Conservation (phyloP, 495 filamentous ascomycete genomes). For the Sporormia fimetaria region DNA sequence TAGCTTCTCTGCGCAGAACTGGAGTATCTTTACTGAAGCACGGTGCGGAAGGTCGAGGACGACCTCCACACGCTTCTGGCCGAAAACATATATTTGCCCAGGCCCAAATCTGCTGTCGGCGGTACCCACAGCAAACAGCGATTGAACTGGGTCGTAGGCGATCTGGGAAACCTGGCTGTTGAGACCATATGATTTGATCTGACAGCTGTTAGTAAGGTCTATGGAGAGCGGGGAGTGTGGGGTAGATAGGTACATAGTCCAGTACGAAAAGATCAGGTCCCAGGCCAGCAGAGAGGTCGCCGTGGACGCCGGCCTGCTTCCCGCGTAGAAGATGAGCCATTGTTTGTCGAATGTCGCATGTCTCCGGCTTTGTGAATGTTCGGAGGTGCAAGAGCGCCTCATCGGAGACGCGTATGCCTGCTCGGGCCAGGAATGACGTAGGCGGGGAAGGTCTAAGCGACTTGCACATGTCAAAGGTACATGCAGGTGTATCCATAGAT, state of each 20-base stretch:
- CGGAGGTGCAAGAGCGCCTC: too few species aligned
- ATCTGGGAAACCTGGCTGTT: constrained; percentile 71
- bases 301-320: constrained; percentile 85
- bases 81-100: constrained; percentile 84
- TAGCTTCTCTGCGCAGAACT: constrained; percentile 69
- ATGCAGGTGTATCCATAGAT: too few species aligned
- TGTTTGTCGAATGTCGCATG: constrained; percentile 7
- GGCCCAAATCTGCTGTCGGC: constrained; percentile 61
- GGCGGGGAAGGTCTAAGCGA: constrained; percentile 5
- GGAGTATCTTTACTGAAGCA: constrained; percentile 57
- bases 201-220: background rate
- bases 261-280: constrained; percentile 62
- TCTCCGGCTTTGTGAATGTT: constrained; percentile 3
- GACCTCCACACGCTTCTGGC: constrained; percentile 66
- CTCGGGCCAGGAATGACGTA: constrained; percentile 4
- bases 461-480: too few species aligned
- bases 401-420: too few species aligned
- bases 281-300: constrained; percentile 75
- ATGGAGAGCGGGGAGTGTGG: constrained; percentile 16
- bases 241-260: constrained; percentile 51
- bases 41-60: constrained; percentile 51
- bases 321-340: constrained; percentile 83
- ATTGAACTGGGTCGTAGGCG: constrained; percentile 88
- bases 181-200: constrained; percentile 74
- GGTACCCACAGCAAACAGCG: constrained; percentile 86